phyloP scores from a whole-genome alignment of 345 rosid species.

The Erucastrum elatum region DNA sequence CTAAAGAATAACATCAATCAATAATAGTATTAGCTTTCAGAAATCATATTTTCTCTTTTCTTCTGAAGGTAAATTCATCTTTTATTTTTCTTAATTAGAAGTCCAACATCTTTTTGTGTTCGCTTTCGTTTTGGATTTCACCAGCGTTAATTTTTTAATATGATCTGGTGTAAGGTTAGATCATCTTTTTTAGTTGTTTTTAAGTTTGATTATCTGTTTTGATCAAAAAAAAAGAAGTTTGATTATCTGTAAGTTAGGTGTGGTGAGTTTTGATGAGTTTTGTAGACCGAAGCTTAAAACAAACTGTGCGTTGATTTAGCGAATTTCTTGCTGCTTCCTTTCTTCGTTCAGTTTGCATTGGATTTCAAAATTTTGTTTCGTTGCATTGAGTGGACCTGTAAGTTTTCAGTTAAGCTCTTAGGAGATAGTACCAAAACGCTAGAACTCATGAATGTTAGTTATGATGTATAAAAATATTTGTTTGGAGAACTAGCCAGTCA shows the following conservation, averaged over 20 bases:
- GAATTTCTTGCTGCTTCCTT: background rate
- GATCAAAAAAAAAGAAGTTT: too few relatives aligned
- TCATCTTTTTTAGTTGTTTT: background rate
- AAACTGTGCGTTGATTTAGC: background rate
- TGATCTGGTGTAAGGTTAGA: background rate
- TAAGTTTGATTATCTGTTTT: background rate
- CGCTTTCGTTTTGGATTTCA: background rate
- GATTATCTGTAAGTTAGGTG: background rate
- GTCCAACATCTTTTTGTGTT: background rate
- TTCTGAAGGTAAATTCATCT: too few relatives aligned
- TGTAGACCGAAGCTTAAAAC: background rate
- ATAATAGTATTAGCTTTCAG: too few relatives aligned
- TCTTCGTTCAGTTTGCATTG: background rate
- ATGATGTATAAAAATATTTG: background rate
- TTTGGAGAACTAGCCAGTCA: background rate
- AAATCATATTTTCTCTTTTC: too few relatives aligned
- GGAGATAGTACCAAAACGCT: background rate
- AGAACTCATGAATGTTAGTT: background rate
- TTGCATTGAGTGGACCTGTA: background rate
- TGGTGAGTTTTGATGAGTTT: background rate
- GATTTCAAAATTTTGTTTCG: background rate
- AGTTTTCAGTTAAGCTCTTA: background rate
- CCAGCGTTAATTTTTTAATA: background rate
- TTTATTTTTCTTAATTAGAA: too few relatives aligned
- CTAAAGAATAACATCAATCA: too few relatives aligned